Conservation (phyloP, 371 early-diverging fungal species). For the Nosema muscidifuracis region DNA sequence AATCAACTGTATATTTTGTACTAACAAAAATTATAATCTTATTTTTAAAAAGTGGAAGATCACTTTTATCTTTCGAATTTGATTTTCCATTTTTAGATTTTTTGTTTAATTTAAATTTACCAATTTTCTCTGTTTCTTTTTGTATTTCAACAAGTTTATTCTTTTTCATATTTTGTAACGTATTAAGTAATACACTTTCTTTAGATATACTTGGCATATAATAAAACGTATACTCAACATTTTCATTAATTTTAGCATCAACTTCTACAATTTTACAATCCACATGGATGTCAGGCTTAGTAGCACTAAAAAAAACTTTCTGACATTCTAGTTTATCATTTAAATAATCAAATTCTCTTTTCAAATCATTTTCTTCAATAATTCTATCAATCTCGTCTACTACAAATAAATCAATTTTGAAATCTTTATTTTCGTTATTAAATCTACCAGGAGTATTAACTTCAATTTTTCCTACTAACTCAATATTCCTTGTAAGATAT, state of each 20-base stretch:
- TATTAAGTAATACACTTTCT: conserved; percentile 41
- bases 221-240: conserved; percentile 45
- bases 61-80: no score
- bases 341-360: conserved; percentile 43
- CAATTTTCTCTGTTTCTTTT: no score
- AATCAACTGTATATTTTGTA: conserved; percentile 50
- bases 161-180: conserved; percentile 28
- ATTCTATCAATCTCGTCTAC: conserved; percentile 63
- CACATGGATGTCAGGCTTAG: conserved; percentile 52
- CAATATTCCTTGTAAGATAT: conserved; percentile 42
- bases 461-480: conserved; percentile 19
- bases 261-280: conserved; percentile 46
- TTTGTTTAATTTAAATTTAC: no score
- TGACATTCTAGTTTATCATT: conserved; percentile 51
- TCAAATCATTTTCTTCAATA: conserved; percentile 59
- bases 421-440: neutral
- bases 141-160: no score
- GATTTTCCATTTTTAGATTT: no score
- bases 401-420: conserved; percentile 52
- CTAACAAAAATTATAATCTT: conserved; percentile 53
- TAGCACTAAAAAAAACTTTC: conserved; percentile 60
- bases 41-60: neutral
- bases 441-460: conserved; percentile 34
- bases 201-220: conserved; percentile 49
- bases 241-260: conserved; percentile 47